Evolutionary conservation across 179 eudicot species (phyloP).

Genomic region (Drosera spatulata): DNA sequence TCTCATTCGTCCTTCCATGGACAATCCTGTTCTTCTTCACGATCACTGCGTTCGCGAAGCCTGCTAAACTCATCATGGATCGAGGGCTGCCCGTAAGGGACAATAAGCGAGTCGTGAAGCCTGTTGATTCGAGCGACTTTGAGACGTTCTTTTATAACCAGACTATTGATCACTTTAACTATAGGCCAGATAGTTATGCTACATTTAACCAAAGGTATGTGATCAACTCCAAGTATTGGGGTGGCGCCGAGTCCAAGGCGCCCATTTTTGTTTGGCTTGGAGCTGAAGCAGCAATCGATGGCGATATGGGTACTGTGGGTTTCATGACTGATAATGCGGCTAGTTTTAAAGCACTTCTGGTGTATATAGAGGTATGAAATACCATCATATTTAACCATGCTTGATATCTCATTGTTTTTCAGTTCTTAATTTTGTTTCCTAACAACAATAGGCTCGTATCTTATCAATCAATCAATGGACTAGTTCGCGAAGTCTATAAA

Average conservation of each 20-base stretch:
- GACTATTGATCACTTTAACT: conserved; percentile 52
- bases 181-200: conserved; percentile 32
- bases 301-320: conserved; percentile 17
- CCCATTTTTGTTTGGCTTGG: conserved; percentile 53
- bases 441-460: too few relatives aligned
- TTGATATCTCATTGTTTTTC: conserved; percentile 11
- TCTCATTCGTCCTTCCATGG: too few relatives aligned
- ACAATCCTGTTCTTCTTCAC: too few relatives aligned
- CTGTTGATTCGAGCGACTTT: conserved; percentile 2
- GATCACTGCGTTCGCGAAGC: too few relatives aligned
- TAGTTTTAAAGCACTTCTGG: conserved; percentile 31
- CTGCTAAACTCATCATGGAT: too few relatives aligned
- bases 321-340: conserved; percentile 30
- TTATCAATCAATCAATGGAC: too few relatives aligned
- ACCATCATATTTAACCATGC: conserved; percentile 13
- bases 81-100: too few relatives aligned
- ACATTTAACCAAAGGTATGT: conserved; percentile 32
- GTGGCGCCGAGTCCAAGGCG: conserved; percentile 24
- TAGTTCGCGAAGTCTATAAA: too few relatives aligned
- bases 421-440: not conserved
- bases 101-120: too few relatives aligned
- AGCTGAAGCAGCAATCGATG: conserved; percentile 24
- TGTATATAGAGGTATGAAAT: conserved; percentile 37
- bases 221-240: conserved; percentile 32
- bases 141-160: conserved; percentile 28